Percentiles rank a stretch among this genome's conserved stretches.
phyloP scores from a whole-genome alignment of 208 protist species.

The Zelonia costaricensis region DNA sequence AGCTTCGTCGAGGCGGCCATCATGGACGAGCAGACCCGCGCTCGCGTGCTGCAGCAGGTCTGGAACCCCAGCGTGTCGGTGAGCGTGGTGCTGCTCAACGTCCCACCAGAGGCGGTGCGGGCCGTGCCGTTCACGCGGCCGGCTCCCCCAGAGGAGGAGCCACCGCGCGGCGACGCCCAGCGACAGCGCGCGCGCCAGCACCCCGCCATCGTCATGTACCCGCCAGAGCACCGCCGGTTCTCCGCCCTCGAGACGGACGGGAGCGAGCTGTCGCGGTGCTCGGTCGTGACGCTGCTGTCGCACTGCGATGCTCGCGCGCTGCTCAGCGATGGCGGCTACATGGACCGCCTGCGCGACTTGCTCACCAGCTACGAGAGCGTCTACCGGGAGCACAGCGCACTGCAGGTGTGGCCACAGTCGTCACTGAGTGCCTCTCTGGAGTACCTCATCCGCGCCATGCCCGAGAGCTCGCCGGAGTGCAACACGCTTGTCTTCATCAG shows the following conservation, averaged over 20 bases:
- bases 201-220: conserved; percentile 32
- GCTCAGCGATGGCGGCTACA: conserved; percentile 51
- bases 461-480: conserved; percentile 64
- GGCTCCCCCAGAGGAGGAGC: neutral
- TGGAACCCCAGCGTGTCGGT: conserved; percentile 70
- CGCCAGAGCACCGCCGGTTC: conserved; percentile 46
- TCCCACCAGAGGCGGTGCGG: conserved; percentile 35
- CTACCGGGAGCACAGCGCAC: conserved; percentile 37
- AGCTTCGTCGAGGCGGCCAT: conserved; percentile 52
- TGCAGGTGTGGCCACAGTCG: conserved; percentile 60
- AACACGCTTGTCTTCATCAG: conserved; percentile 70
- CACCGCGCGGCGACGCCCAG: neutral
- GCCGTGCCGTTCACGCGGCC: conserved; percentile 15
- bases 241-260: conserved; percentile 24
- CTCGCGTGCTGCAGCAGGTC: conserved; percentile 54
- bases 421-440: conserved; percentile 64
- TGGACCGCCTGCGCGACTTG: conserved; percentile 42
- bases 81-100: conserved; percentile 81
- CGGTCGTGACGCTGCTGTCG: conserved; percentile 55
- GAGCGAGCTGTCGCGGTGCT: conserved; percentile 15
- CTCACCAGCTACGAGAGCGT: conserved; percentile 67
- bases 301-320: conserved; percentile 48
- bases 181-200: neutral
- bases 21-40: conserved; percentile 30
- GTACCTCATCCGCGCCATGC: conserved; percentile 62